Evolutionary conservation across 129 eudicot genomes (phyloP).

Genomic region (sunflower (Helianthus annuus)): DNA sequence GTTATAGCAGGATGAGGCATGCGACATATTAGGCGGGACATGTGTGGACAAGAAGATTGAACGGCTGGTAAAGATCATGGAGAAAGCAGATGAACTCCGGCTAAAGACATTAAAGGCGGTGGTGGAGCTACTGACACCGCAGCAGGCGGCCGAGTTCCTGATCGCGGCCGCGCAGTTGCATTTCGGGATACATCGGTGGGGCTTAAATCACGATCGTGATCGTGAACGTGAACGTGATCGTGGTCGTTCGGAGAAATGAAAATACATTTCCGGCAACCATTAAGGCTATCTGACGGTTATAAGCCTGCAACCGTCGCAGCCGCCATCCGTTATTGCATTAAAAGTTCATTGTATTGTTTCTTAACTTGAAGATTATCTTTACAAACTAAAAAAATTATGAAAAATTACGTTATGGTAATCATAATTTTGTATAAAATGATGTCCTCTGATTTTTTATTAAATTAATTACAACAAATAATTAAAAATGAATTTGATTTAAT

Average conservation of each 20-base stretch:
- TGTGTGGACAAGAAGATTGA: slow-evolving; percentile 40
- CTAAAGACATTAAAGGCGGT: slow-evolving; percentile 53
- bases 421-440: not conserved
- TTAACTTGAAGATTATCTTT: not conserved
- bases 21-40: slow-evolving; percentile 41
- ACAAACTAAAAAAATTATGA: no score
- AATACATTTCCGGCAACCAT: not conserved
- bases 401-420: not conserved
- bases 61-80: slow-evolving; percentile 47
- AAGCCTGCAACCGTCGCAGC: not conserved
- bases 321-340: slow-evolving; percentile 3
- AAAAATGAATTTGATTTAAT: no score
- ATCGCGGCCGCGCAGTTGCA: slow-evolving; percentile 72
- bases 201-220: slow-evolving; percentile 53
- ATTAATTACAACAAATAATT: not conserved
- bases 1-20: slow-evolving; percentile 55
- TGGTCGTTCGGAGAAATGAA: slow-evolving; percentile 28
- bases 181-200: slow-evolving; percentile 68
- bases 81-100: slow-evolving; percentile 68
- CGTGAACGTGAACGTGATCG: slow-evolving; percentile 20
- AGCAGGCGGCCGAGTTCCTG: slow-evolving; percentile 76
- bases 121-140: slow-evolving; percentile 77
- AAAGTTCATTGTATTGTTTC: slow-evolving; percentile 20
- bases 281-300: not conserved
- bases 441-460: not conserved